A percentile compares a stretch with the other conserved stretches of the same genome.
These are phyloP conservation scores for Asterella californica DNA, from an alignment of 225 moss, liverwort and hornwort species.

Conservation along the genomic window DNA sequence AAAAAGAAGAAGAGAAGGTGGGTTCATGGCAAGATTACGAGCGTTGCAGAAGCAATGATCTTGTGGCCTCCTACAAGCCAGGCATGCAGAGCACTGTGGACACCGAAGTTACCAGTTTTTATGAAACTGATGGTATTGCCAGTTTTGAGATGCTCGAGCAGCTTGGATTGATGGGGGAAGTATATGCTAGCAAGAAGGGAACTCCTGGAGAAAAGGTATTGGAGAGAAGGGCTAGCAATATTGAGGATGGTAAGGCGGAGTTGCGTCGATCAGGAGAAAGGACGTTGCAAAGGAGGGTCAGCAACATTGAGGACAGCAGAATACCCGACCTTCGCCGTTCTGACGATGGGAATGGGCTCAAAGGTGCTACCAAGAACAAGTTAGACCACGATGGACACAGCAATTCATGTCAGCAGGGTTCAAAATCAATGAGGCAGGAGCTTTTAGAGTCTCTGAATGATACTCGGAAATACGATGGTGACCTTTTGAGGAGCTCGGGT, in stretches of 20 bases:
- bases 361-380: conserved; percentile 10
- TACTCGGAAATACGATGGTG: conserved; percentile 29
- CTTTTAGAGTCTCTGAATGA: conserved; percentile 19
- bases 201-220: conserved; percentile 21
- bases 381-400: conserved; percentile 24
- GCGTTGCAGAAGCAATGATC: conserved; percentile 15
- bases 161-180: conserved; percentile 33
- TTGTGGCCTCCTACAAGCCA: conserved; percentile 37
- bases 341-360: conserved; percentile 22
- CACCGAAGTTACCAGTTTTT: conserved; percentile 40
- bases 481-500: conserved; percentile 21
- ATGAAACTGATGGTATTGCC: conserved; percentile 38
- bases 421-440: conserved; percentile 26
- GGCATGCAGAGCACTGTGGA: conserved; percentile 40
- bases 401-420: background rate
- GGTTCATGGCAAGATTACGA: conserved; percentile 41
- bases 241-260: conserved; percentile 27
- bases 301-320: conserved; percentile 28
- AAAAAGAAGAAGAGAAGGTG: conserved; percentile 42
- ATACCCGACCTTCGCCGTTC: conserved; percentile 17
- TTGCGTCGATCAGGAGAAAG: conserved; percentile 22
- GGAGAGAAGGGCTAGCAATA: conserved; percentile 22
- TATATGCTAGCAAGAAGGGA: conserved; percentile 22
- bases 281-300: conserved; percentile 5
- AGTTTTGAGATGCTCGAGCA: conserved; percentile 45